Base-by-base conservation (phyloP, 345 rosid species). In the Brassica incana region DNA sequence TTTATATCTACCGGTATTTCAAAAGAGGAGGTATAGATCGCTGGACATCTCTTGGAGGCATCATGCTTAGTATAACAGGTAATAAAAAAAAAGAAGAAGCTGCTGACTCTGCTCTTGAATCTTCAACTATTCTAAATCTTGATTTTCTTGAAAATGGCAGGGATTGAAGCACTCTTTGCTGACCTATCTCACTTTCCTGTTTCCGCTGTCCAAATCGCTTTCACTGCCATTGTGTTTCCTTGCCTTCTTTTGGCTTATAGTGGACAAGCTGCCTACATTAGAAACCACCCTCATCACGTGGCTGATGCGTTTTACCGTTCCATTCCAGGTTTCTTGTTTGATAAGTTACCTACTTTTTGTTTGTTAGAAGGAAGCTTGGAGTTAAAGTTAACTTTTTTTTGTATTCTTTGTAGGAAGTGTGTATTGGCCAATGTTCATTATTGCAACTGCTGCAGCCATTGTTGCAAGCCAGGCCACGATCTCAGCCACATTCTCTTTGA, bases 381-480 rank as follows among this genome's bases (percentile, higher is more conserved):
- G 3, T 8, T 27, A 10, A 65, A 48, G 35, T 25, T 23, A 0
- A 0, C 0, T 18, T 18, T 40, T 38, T 38, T 48, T 52, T 15
- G 8, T 58, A 12, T 48, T 3, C 23, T 50, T 33, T 81, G 84
- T 18, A 81, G 84, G 50, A 71, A 6, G 79, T 72, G 65, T 92
- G 25, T 94, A 94, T 81, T 94, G 98, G 97, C 97, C 96, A 15
- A 86, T 94, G 60, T 90, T 92, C 80, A 58, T 90, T 71, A 78
- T 92, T 43, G 83, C 98, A 85, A 88, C 96, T 3, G 80, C 76
- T 64, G 92, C 98, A 30, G 97, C 97, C 0, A 81, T 84, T 56
- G 94, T 94, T 18, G 97, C 97, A 6, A 94, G 98, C 81, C 98
- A 94, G 67, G 94, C 98, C 0, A 81, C 93, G 29, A 90, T 94